Base-by-base conservation (phyloP, 495 filamentous ascomycete species). In the Aspergillus cavernicola region DNA sequence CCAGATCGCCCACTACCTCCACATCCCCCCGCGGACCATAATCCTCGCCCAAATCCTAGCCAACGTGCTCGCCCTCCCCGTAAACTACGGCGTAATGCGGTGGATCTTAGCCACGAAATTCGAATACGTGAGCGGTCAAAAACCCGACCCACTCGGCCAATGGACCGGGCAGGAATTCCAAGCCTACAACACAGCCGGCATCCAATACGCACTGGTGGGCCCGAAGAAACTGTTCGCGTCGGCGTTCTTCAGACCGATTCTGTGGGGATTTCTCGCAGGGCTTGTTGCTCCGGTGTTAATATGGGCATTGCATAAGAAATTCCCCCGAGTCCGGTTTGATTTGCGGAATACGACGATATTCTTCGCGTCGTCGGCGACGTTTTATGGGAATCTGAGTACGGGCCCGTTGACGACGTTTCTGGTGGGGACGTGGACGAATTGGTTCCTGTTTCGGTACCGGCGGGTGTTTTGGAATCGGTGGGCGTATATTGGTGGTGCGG, bases 261-360 rank as follows among this genome's bases (percentile, higher is more conserved):
- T 78, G 1, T 84, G 73, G 57, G 74, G 73, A 6, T 84, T 81
- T 68, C 71, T 82, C 29, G 69, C 78, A 36, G 80, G 80, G 79
- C 78, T 20, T 64, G 24, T 62, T 23, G 61, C 71, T 8, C 80
- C 80, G 1, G 58, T 72, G 0, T 50, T 79, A 7, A 62, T 82
- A 10, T 82, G 72, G 52, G 19, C 68, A 0, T 68, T 79, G 18
- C 77, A 81, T 50, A 67, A 71, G 9, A 52, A 63, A 26, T 78
- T 82, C 56, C 79, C 79, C 4, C 63, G 64, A 3, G 62, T 71
- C 9, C 76, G 78, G 16, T 76, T 82, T 60, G 69, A 79, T 36
- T 64, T 82, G 33, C 80, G 74, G 75, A 84, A 82, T 53, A 68
- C 74, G 47, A 81, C 74, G 36, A 81, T 81, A 48, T 82, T 82